Base-by-base conservation (phyloP, 106 monocot genomes). In the Platanthera guangdongensis region DNA sequence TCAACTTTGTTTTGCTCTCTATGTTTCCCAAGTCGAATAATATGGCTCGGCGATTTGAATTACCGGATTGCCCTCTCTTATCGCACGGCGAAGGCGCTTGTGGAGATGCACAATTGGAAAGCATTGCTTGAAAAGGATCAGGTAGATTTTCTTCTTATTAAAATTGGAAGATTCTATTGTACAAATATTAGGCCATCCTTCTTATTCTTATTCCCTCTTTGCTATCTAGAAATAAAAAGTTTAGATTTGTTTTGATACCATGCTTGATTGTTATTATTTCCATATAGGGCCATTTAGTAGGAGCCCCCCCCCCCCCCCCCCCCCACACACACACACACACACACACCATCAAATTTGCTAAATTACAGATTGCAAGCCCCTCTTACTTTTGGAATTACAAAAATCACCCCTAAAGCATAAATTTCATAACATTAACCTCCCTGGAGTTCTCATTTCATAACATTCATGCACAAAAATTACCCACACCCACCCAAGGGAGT, bases 101-200 rank as follows among this genome's bases (percentile, higher is more conserved):
- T 94, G 15, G 91, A 94, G 78, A 94, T 94, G 94, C 94, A 87
- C 77, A 94, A 94, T 69, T 94, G 94, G 91, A 91, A 73, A 53
- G 91, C 84, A 78, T 76, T 94, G 50, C 77, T 94, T 52, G 91
- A 91, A 79, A 91, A 89, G 76, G 94, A 94, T 82, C 94, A 94
- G 91, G 94, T 91, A 81, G 45, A 68, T 68, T 52, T 50, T 45
- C 54, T 51, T 14, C 46, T n/a, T 63, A 59, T 68, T 57, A 8
- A 52, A 49, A 4, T 53, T 16, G 12, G 47, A 70, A 48, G 12
- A 10, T 48, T 16, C 15, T 48, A 48, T 47, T 70, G 70, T 53
- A 8, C 14, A 4, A 14, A 39, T 39, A 3, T 39, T 28, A 21
- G 7, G 22, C 6, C 22, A 62, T 8, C 22, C 62, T 21, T 22